These are phyloP conservation scores for Aspergillus taichungensis DNA, from an alignment of 495 filamentous ascomycete genomes.

Conservation along the genomic window DNA sequence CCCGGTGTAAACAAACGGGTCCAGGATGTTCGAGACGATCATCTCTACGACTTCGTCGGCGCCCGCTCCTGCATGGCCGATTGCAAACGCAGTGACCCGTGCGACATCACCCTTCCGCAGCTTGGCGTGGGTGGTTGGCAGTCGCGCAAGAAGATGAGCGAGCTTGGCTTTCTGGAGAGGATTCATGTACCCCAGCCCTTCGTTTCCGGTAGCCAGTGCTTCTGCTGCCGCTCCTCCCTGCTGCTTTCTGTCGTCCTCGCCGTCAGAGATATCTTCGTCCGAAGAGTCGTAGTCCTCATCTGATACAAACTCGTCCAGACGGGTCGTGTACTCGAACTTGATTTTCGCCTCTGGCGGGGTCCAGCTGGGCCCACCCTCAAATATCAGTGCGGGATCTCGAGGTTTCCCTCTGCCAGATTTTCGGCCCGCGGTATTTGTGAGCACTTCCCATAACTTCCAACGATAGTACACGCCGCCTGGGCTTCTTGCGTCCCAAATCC, in stretches of 20 bases:
- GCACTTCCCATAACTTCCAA: slow-evolving; percentile 80
- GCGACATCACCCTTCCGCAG: slow-evolving; percentile 82
- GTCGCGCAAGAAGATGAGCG: slow-evolving; percentile 65
- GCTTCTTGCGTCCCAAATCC: slow-evolving; percentile 84
- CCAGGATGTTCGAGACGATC: slow-evolving; percentile 70
- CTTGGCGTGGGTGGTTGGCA: slow-evolving; percentile 66
- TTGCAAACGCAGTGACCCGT: slow-evolving; percentile 79
- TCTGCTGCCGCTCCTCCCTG: slow-evolving; percentile 46
- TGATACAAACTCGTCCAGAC: slow-evolving; percentile 66
- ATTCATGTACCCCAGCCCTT: slow-evolving; percentile 67
- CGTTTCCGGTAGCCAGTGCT: slow-evolving; percentile 22
- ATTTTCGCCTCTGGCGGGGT: slow-evolving; percentile 54
- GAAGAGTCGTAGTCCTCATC: slow-evolving; percentile 80
- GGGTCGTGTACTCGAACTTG: slow-evolving; percentile 66
- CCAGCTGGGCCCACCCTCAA: slow-evolving; percentile 66
- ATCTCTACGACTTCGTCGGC: slow-evolving; percentile 86
- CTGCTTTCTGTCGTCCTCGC: slow-evolving; percentile 53
- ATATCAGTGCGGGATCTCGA: slow-evolving; percentile 37
- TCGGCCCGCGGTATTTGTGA: slow-evolving; percentile 42
- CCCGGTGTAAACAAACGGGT: slow-evolving; percentile 53
- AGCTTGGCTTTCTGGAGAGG: slow-evolving; percentile 80
- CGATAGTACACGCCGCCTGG: slow-evolving; percentile 77
- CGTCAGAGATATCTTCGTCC: slow-evolving; percentile 79
- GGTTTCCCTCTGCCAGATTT: slow-evolving; percentile 18
- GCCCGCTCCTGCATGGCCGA: slow-evolving; percentile 69